These are phyloP conservation scores for Cryphonectria carpinicola DNA, from an alignment of 2,329 filamentous ascomycete genomes.

Conservation along the genomic window DNA sequence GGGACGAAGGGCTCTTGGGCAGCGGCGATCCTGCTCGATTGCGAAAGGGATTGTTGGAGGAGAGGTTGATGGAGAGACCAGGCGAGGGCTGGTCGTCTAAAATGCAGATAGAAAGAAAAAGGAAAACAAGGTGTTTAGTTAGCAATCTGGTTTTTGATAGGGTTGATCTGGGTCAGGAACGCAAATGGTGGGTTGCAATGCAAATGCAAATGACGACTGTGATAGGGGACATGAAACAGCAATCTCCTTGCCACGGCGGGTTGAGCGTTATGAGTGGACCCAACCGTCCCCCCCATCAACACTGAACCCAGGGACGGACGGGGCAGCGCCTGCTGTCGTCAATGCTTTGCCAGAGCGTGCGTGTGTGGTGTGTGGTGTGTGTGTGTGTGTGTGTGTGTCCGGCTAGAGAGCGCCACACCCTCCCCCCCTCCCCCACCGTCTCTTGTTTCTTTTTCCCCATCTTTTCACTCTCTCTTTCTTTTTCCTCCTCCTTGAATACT, in stretches of 20 bases:
- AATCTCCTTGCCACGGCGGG: slow-evolving; percentile 49
- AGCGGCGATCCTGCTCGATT: slow-evolving; percentile 69
- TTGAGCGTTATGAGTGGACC: slow-evolving; percentile 44
- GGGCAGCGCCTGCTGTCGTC: slow-evolving; percentile 10
- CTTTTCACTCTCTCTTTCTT: too few species aligned
- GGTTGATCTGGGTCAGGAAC: slow-evolving; percentile 28
- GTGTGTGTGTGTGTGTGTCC: background rate
- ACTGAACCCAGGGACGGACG: slow-evolving; percentile 10
- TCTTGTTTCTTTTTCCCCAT: background rate
- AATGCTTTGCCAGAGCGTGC: background rate
- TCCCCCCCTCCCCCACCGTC: background rate
- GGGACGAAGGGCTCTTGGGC: slow-evolving; percentile 52
- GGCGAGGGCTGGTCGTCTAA: slow-evolving; percentile 52
- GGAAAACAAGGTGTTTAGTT: slow-evolving; percentile 32
- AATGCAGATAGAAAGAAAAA: slow-evolving; percentile 16
- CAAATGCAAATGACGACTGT: slow-evolving; percentile 44
- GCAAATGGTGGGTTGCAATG: slow-evolving; percentile 43
- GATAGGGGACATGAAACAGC: slow-evolving; percentile 51
- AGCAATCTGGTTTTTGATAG: slow-evolving; percentile 6
- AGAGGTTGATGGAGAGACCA: slow-evolving; percentile 67
- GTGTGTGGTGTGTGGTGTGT: background rate
- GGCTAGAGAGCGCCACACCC: background rate
- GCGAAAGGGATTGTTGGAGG: slow-evolving; percentile 82
- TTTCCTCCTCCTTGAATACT: background rate
- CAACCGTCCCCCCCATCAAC: slow-evolving; percentile 14